Evolutionary conservation across 2,329 filamentous ascomycete species (phyloP).

Genomic region (Pseudocercospora pini-densiflorae): DNA sequence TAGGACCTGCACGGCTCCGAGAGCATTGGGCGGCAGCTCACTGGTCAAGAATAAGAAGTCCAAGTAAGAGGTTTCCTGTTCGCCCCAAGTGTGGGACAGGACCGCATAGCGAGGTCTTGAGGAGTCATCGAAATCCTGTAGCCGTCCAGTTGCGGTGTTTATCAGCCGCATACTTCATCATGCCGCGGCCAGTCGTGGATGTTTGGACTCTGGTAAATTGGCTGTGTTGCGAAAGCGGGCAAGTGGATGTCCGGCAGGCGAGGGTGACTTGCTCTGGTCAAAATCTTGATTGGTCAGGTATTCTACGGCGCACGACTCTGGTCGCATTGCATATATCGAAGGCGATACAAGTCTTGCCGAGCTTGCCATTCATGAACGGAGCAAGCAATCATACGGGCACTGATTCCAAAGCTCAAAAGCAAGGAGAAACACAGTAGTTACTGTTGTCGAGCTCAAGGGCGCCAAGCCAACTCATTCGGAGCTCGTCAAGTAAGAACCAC

Average conservation of each 20-base stretch:
- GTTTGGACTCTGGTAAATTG: too few species aligned
- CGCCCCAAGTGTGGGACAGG: conserved; percentile 23
- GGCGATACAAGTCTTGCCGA: too few species aligned
- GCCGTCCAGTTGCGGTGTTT: neutral
- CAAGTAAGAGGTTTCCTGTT: conserved; percentile 14
- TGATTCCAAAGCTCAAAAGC: too few species aligned
- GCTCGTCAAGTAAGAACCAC: conserved; percentile 11
- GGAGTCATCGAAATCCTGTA: neutral
- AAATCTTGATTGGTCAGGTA: too few species aligned
- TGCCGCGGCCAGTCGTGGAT: too few species aligned
- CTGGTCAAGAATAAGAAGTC: conserved; percentile 8
- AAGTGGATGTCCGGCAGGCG: too few species aligned
- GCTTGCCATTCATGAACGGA: too few species aligned
- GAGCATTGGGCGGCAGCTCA: neutral
- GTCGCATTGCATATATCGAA: too few species aligned
- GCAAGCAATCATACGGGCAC: too few species aligned
- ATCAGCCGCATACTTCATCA: neutral
- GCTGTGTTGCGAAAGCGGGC: too few species aligned
- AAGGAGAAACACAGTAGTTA: neutral
- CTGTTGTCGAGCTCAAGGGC: neutral
- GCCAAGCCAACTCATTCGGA: conserved; percentile 6
- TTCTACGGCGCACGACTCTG: too few species aligned
- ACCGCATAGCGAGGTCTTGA: conserved; percentile 17
- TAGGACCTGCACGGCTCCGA: neutral
- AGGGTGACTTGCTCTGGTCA: too few species aligned